These are phyloP conservation scores for Boletus rubropictus DNA, from an alignment of 768 basidiomycete genomes.

Conservation along the genomic window DNA sequence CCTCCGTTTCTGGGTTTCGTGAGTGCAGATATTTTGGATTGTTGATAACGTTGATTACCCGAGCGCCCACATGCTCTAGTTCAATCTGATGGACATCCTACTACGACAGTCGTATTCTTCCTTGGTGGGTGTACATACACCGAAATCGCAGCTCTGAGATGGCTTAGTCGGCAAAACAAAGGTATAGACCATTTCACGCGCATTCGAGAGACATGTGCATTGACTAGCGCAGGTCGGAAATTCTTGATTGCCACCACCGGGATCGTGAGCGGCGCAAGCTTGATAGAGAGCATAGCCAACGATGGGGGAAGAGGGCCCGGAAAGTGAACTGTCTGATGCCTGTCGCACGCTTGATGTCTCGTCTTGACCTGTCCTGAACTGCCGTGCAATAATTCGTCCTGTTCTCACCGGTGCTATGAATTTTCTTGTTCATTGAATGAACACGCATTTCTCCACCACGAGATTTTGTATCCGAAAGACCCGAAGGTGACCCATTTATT, in stretches of 20 bases:
- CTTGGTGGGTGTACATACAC: conserved; percentile 96
- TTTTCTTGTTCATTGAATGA: neutral
- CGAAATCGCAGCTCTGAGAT: conserved; percentile 91
- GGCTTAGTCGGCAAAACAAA: conserved; percentile 81
- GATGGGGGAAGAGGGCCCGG: conserved; percentile 23
- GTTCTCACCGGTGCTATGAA: conserved; percentile 3
- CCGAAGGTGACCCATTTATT: conserved; percentile 26
- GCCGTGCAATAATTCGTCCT: conserved; percentile 11
- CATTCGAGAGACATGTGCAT: neutral
- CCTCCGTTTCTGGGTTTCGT: conserved; percentile 31
- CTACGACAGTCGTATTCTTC: conserved; percentile 92
- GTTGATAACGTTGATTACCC: neutral
- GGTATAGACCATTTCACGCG: conserved; percentile 40
- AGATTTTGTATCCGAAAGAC: neutral
- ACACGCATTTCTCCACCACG: neutral
- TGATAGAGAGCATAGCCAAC: conserved; percentile 64
- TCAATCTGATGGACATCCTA: conserved; percentile 51
- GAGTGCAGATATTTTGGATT: conserved; percentile 19
- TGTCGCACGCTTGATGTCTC: conserved; percentile 8
- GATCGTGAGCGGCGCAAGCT: conserved; percentile 72
- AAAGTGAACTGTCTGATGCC: conserved; percentile 38
- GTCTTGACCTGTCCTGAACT: conserved; percentile 5
- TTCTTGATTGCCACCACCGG: conserved; percentile 91
- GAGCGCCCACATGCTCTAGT: conserved; percentile 28
- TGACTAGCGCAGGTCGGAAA: conserved; percentile 56